Evolutionary conservation across 2,329 filamentous ascomycete genomes (phyloP), one percentile per base, ranked within the genome.

Genomic region (Venturiaceae sp.): DNA sequence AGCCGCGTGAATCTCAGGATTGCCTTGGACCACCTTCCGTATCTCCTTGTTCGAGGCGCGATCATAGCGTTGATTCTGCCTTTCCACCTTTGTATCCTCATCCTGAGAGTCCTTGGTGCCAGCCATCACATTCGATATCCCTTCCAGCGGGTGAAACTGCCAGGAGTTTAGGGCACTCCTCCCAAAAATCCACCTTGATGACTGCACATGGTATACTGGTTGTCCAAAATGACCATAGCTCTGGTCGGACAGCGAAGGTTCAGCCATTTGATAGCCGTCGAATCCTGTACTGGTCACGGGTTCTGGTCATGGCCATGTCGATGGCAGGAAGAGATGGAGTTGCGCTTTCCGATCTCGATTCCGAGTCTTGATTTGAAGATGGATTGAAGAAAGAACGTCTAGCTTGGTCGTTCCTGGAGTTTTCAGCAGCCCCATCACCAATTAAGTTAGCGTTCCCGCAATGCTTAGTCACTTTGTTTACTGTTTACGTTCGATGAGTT

Each of bases 201-300:
- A n/a, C 34, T 53, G 52, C 34, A 34, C 32, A 37, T 53, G 13
- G 28, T 53, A 53, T 34, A 53, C 34, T 23, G 58, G 33, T 19
- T 14, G 28, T 16, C 58, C 58, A 14, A 53, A 53, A 44, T 60
- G 58, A 32, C 58, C 58, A 28, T 55, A 58, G 30, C 34, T 36
- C 8, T 37, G 46, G 9, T 58, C 52, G 2, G 6, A 16, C n/a
- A 53, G 52, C 14, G 52, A 32, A 9, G 52, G 13, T 34, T 53
- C 14, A 53, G 34, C 52, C 52, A 53, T 53, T 33, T 21, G 28
- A 28, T 9, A 26, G 28, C 14, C n/a, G 44, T 30, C 44, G 44
- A 26, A 16, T 50, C 44, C 19, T 30, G 14, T 50, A 50, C 21
- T 50, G 44, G 44, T 50, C 44, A 26, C 44, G 16, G 44, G 4